Evolutionary conservation across 225 moss, liverwort and hornwort species (phyloP).

Genomic region (Bryum argenteum): DNA sequence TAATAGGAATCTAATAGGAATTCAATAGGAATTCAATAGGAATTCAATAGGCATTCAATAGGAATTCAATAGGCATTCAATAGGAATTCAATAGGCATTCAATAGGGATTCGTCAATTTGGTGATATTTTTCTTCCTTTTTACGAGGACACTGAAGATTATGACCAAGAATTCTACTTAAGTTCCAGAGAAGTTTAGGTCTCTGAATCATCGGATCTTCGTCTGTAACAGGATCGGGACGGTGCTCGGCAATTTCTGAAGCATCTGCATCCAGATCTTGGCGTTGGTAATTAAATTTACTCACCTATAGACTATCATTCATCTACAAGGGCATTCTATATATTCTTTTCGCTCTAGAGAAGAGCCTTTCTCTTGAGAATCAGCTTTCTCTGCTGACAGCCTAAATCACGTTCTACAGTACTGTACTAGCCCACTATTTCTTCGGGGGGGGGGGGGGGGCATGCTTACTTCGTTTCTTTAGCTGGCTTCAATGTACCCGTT

Average conservation of each 20-base stretch:
- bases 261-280: slow-evolving; percentile 92
- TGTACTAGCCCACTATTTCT: neutral
- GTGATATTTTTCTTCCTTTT: slow-evolving; percentile 8
- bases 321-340: neutral
- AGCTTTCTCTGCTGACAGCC: neutral
- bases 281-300: slow-evolving; percentile 55
- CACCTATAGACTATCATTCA: neutral
- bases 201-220: slow-evolving; percentile 19
- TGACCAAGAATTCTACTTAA: neutral
- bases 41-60: too few relatives aligned
- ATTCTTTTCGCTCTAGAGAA: neutral
- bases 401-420: slow-evolving; percentile 2
- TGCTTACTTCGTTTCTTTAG: slow-evolving; percentile 13
- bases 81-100: too few relatives aligned
- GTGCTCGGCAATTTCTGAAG: slow-evolving; percentile 85
- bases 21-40: too few relatives aligned
- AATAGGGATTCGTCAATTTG: too few relatives aligned
- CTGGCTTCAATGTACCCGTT: slow-evolving; percentile 15
- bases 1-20: too few relatives aligned
- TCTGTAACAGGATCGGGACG: slow-evolving; percentile 71
- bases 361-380: neutral
- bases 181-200: neutral
- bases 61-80: too few relatives aligned
- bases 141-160: neutral
- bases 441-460: neutral